Percentiles rank a stretch among this genome's conserved stretches.
Conservation (phyloP, 1,139 yeast genomes). For the Scheffersomyces illinoinensis region DNA sequence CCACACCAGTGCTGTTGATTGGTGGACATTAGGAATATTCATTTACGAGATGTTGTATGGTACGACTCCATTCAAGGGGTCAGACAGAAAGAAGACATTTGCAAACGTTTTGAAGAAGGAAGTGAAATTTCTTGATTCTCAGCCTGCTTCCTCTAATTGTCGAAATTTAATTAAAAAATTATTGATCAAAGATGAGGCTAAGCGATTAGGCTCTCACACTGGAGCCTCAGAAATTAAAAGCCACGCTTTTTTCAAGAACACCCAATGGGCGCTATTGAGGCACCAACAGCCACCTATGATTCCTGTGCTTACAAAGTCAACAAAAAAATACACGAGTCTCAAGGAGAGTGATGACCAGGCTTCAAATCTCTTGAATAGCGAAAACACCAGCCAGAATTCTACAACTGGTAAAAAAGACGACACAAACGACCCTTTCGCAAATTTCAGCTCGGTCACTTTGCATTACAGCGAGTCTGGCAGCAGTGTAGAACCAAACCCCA, state of each 20-base stretch:
- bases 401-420: constrained; percentile 16
- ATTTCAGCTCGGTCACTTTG: constrained; percentile 85
- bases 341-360: constrained; percentile 27
- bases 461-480: constrained; percentile 59
- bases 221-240: constrained; percentile 94
- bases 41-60: constrained; percentile 94
- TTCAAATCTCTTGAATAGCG: constrained; percentile 4
- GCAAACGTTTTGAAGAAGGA: constrained; percentile 84
- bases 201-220: constrained; percentile 83
- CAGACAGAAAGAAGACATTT: constrained; percentile 83
- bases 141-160: constrained; percentile 68
- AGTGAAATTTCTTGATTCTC: constrained; percentile 64
- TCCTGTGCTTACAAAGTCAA: constrained; percentile 70
- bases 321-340: constrained; percentile 28
- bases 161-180: constrained; percentile 77
- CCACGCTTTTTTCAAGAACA: constrained; percentile 85
- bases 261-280: constrained; percentile 93
- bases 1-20: constrained; percentile 95
- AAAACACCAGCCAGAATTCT: not conserved
- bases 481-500: constrained; percentile 24
- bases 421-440: constrained; percentile 74
- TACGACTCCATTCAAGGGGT: constrained; percentile 93
- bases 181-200: constrained; percentile 82
- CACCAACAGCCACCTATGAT: constrained; percentile 94
- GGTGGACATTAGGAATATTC: constrained; percentile 98